Base-by-base conservation (phyloP, 148 eudicot species). In the Diospyros lotus region DNA sequence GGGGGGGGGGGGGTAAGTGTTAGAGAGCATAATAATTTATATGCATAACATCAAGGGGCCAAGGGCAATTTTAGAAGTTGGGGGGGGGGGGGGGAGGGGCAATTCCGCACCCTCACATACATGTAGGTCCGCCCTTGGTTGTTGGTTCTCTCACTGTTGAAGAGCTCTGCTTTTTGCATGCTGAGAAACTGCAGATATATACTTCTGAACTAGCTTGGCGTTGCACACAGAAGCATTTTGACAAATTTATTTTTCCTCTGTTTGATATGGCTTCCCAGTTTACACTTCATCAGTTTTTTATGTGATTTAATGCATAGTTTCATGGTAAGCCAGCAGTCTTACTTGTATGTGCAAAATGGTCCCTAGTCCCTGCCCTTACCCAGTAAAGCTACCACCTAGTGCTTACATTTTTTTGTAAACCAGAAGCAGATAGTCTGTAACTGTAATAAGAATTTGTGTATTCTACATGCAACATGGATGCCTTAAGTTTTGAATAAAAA, bases 81-180 rank as follows among this genome's bases (percentile, higher is more conserved):
- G 28, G 28, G 28, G 28, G 28, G 28, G 28, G 28, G 28, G 28
- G 28, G 28, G 28, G 28, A 0, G 28, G 28, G 0, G 0, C 28
- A 28, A 28, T 28, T 28, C 0, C 28, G 28, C 28, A 28, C 28
- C 28, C 28, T 28, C 28, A 28, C 28, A 28, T 28, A 28, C 28
- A 28, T 28, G 28, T 28, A 28, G 28, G 28, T 28, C 28, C 0
- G 28, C 28, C 28, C 28, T 59, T 71, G 2, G 17, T 15, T 12
- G 52, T 58, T 58, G 51, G 15, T n/a, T 71, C 17, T n/a, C 7
- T 17, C 63, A 56, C 52, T 71, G 41, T 71, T 71, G 74, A 56
- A 71, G 64, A 51, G 52, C 74, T 71, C 52, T 70, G 73, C 50
- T 72, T 53, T 72, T 11, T 43, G 15, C 46, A 59, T 43, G 40